Evolutionary conservation across 108 stramenopile genomes (phyloP).

Genomic region (Cyclotella baltica): DNA sequence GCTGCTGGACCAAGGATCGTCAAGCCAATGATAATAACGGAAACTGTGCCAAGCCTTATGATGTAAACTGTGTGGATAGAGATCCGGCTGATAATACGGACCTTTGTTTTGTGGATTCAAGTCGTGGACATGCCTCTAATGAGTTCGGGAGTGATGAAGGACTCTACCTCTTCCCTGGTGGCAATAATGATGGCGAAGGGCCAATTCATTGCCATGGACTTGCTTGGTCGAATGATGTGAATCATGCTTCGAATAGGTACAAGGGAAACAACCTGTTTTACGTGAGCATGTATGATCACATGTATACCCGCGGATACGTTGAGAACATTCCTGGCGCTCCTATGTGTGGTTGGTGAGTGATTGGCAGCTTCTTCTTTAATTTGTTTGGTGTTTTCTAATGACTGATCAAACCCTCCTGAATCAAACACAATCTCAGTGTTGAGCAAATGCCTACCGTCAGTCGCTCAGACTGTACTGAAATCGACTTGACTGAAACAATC

Average conservation of each 20-base stretch:
- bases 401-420: background rate
- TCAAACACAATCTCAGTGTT: conserved; percentile 16
- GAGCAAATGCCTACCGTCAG: conserved; percentile 65
- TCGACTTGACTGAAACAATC: conserved; percentile 39
- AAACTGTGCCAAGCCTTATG: conserved; percentile 51
- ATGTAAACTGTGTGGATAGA: conserved; percentile 53
- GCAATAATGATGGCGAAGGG: conserved; percentile 44
- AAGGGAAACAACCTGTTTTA: conserved; percentile 60
- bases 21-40: conserved; percentile 68
- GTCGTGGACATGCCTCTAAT: conserved; percentile 13
- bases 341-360: conserved; percentile 58
- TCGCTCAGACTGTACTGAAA: conserved; percentile 63
- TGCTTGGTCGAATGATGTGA: conserved; percentile 53
- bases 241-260: conserved; percentile 25
- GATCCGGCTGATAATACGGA: conserved; percentile 67
- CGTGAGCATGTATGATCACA: conserved; percentile 63
- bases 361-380: background rate
- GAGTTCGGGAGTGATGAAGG: conserved; percentile 17
- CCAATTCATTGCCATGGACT: conserved; percentile 65
- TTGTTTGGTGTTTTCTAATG: background rate
- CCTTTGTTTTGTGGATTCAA: conserved; percentile 54
- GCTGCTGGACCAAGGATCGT: conserved; percentile 64
- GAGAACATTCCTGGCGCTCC: conserved; percentile 53
- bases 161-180: conserved; percentile 40
- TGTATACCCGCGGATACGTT: conserved; percentile 62